Evolutionary conservation across 352 stramenopile species (phyloP).

Genomic region (Globisporangium barbulae): DNA sequence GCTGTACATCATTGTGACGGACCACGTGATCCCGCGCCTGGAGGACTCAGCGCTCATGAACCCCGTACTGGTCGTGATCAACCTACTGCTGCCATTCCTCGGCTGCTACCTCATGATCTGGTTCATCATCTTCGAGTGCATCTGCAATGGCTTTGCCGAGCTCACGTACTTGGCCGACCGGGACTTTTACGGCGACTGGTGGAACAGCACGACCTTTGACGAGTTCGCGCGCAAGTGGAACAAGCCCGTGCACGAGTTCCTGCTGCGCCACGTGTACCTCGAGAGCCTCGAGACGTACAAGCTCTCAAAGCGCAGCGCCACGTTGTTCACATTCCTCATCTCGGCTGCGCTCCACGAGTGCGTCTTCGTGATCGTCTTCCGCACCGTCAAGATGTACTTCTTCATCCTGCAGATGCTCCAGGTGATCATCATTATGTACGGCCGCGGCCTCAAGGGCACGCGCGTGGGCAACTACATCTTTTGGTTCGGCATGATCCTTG

Average conservation of each 20-base stretch:
- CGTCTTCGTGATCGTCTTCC: slow-evolving; percentile 94
- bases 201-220: slow-evolving; percentile 94
- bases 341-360: slow-evolving; percentile 95
- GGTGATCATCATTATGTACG: slow-evolving; percentile 89
- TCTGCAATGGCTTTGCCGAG: slow-evolving; percentile 95
- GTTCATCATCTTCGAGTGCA: slow-evolving; percentile 97
- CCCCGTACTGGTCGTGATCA: slow-evolving; percentile 56
- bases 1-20: slow-evolving; percentile 90
- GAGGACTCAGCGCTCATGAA: slow-evolving; percentile 62
- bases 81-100: slow-evolving; percentile 91
- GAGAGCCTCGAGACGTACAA: slow-evolving; percentile 76
- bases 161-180: slow-evolving; percentile 88
- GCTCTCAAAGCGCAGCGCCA: slow-evolving; percentile 69
- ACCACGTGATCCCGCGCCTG: slow-evolving; percentile 85
- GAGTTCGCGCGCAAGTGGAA: slow-evolving; percentile 95
- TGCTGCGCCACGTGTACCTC: slow-evolving; percentile 84
- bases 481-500: slow-evolving; percentile 77
- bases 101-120: slow-evolving; percentile 95
- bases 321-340: slow-evolving; percentile 91
- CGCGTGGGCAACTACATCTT: slow-evolving; percentile 79
- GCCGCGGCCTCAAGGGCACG: slow-evolving; percentile 65
- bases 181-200: slow-evolving; percentile 97
- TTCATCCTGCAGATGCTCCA: slow-evolving; percentile 95
- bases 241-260: slow-evolving; percentile 96
- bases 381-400: slow-evolving; percentile 91